Evolutionary conservation across 306 rosid species (phyloP).

Genomic region (Neltuma alba): DNA sequence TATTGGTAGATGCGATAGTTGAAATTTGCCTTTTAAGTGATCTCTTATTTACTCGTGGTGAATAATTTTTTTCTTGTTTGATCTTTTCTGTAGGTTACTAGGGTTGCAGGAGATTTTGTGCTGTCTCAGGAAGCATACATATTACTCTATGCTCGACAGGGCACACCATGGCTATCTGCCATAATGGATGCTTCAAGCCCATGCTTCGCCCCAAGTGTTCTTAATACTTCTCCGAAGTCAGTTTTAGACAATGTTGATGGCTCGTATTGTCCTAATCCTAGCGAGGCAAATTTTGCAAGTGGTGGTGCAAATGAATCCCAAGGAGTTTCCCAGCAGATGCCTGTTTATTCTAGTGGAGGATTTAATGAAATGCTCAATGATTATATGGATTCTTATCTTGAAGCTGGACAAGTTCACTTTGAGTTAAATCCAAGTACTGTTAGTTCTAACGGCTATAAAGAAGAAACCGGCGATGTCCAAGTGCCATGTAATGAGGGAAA

Average conservation of each 20-base stretch:
- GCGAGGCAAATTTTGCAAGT: conserved; percentile 6
- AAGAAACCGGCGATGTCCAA: conserved; percentile 17
- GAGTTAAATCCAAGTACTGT: conserved; percentile 23
- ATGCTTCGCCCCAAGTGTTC: conserved; percentile 25
- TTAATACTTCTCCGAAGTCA: conserved; percentile 66
- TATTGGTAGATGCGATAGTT: conserved; percentile 2
- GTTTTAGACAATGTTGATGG: conserved; percentile 59
- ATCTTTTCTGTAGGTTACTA: conserved; percentile 65
- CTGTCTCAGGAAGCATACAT: conserved; percentile 84
- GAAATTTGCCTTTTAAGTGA: neutral
- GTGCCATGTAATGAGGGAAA: conserved; percentile 12
- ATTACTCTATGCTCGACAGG: conserved; percentile 73
- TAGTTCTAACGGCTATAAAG: conserved; percentile 18
- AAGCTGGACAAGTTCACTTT: conserved; percentile 4
- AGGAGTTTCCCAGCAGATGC: conserved; percentile 20
- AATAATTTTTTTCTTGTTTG: neutral
- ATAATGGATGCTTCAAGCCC: conserved; percentile 39
- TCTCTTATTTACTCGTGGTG: neutral
- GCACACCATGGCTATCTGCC: conserved; percentile 77
- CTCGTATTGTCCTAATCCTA: conserved; percentile 16
- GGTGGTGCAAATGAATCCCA: conserved; percentile 31
- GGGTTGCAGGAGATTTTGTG: conserved; percentile 55
- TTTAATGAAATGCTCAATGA: conserved; percentile 4
- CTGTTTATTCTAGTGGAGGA: conserved; percentile 24
- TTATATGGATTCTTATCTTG: conserved; percentile 30